These are phyloP conservation scores for Teratosphaeria gauchensis DNA, from an alignment of 2,329 filamentous ascomycete species.

Conservation along the genomic window DNA sequence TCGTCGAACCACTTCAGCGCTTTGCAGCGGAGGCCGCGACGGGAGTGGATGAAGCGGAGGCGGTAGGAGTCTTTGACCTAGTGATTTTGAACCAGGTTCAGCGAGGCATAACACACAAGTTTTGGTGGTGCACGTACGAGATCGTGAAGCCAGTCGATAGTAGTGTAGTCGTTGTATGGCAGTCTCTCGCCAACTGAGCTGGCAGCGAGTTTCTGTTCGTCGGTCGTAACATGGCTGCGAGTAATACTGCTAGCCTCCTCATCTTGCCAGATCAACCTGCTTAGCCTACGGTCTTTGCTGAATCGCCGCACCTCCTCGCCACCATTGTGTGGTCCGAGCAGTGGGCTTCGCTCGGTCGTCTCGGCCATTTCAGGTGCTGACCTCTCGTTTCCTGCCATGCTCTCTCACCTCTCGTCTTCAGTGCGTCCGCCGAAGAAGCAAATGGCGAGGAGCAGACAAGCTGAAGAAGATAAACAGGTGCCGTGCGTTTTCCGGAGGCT, in stretches of 20 bases:
- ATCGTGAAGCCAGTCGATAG: constrained; percentile 54
- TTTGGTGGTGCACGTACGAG: constrained; percentile 28
- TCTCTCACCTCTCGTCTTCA: constrained; percentile 2
- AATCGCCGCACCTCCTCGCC: background rate
- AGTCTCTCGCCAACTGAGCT: constrained; percentile 45
- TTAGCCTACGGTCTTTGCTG: constrained; percentile 20
- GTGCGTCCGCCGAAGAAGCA: background rate
- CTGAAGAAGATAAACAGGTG: background rate
- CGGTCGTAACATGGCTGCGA: constrained; percentile 35
- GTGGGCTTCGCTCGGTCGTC: background rate
- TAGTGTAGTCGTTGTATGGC: constrained; percentile 53
- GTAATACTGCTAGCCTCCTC: constrained; percentile 35
- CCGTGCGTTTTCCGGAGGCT: background rate
- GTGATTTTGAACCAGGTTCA: background rate
- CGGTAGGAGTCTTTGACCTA: constrained; percentile 49
- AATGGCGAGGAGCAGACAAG: background rate
- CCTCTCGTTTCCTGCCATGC: constrained; percentile 1
- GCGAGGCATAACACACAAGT: background rate
- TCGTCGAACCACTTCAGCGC: constrained; percentile 38
- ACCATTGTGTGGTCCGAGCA: background rate
- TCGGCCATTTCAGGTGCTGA: background rate
- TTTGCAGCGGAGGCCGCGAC: constrained; percentile 33
- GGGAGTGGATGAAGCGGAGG: constrained; percentile 36
- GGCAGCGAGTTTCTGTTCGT: constrained; percentile 38
- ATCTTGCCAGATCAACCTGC: constrained; percentile 27